These are phyloP conservation scores for Trichomonas vaginalis DNA, from an alignment of 208 protist genomes.

Conservation along the genomic window DNA sequence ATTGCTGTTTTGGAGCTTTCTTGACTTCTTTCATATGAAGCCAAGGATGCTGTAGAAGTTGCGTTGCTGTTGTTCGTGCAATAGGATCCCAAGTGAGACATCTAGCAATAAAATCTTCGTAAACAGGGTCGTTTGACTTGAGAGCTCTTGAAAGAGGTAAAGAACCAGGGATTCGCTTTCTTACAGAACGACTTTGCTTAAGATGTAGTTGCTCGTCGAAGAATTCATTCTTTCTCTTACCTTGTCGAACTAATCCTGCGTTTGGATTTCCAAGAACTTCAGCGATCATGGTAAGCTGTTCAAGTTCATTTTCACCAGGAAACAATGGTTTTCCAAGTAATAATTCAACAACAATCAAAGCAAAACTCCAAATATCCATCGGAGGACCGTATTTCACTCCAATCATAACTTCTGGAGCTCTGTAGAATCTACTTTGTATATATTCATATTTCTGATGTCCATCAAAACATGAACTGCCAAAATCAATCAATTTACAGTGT, in stretches of 20 bases:
- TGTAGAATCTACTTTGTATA: conserved; percentile 76
- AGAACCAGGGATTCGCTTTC: neutral
- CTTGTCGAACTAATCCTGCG: neutral
- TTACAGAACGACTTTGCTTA: neutral
- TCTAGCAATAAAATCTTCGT: conserved; percentile 23
- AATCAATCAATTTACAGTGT: conserved; percentile 46
- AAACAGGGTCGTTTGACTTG: neutral
- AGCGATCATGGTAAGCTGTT: conserved; percentile 22
- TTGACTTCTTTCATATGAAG: neutral
- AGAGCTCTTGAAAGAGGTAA: neutral
- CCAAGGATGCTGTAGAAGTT: conserved; percentile 25
- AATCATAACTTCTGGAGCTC: conserved; percentile 63
- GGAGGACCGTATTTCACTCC: conserved; percentile 17
- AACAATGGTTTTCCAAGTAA: conserved; percentile 60
- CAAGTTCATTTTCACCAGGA: conserved; percentile 21
- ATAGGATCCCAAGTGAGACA: conserved; percentile 21
- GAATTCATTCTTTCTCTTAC: neutral
- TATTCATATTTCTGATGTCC: conserved; percentile 63
- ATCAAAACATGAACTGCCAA: conserved; percentile 40
- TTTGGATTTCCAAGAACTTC: conserved; percentile 25
- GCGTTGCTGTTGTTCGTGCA: neutral
- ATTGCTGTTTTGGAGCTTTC: neutral
- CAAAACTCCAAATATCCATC: conserved; percentile 78
- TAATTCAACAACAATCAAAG: conserved; percentile 90
- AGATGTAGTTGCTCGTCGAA: neutral